Base-by-base conservation (phyloP, 768 basidiomycete genomes). In the Serendipita sp. region DNA sequence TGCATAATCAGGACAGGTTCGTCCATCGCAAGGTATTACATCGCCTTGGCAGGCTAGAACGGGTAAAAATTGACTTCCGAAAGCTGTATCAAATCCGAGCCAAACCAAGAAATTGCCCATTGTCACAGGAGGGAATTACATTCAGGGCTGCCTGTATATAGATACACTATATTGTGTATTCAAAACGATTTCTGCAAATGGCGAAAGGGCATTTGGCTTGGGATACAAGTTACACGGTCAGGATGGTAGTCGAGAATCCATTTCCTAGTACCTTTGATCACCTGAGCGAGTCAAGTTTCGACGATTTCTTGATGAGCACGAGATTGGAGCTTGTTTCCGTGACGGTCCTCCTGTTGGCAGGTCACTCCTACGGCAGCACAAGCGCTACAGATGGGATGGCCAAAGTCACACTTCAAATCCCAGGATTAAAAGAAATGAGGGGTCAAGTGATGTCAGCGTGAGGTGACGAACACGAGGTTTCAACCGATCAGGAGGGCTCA, bases 261-360 rank as follows among this genome's bases (percentile, higher is more conserved):
- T 71, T 73, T 83, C 74, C 88, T 88, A 70, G 92, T 82, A 48
- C 92, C 82, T 16, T 84, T 84, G 67, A 84, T 83, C 70, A 88
- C 91, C 68, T 88, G 86, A 0, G 81, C 77, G 58, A 92, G 81
- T 76, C 89, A 85, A 68, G 83, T 81, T 76, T 92, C 90, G 73
- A 92, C 75, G 66, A 80, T 86, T 71, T 91, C 89, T 0, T 88
- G 86, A 74, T 92, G 85, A 41, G 89, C 90, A 45, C 90, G 79
- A 1, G 86, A 87, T 60, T 89, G 91, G 70, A 92, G 81, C 0
- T 86, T 89, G 79, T 91, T 88, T 45, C 89, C 78, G 74, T 92
- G 89, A 54, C 90, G 78, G 76, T 92, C 90, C 71, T 92, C 90
- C 72, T 92, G 90, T 71, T 91, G 84, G 76, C 90, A 92, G 47